Evolutionary conservation across 2,329 filamentous ascomycete genomes (phyloP), one percentile per base, ranked within the genome.

Genomic region (Exophiala phaeomuriformis): DNA sequence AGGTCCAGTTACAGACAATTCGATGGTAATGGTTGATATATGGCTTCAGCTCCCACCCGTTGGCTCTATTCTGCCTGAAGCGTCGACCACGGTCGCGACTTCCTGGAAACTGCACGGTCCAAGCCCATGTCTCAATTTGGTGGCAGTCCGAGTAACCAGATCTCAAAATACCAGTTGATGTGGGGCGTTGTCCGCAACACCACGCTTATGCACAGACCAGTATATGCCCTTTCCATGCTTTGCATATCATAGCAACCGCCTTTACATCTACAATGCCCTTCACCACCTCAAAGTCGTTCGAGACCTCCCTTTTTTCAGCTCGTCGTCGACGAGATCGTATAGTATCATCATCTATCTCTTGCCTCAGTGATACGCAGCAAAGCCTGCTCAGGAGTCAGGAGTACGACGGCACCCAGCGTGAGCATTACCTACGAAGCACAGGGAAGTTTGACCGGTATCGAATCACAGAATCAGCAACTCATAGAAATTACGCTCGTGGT

Each of bases 181-280:
- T 54, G 55, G 48, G 41, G 46, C 49, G 49, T 53, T 50, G 51
- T 53, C 49, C 51, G 52, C 45, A 39, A 35, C 36, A 53, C 47
- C 46, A 47, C 29, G 19, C 28, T 41, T 30, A 35, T 50, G 58
- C 58, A 57, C 55, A 53, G 57, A 51, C 53, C 56, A 62, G 19
- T 36, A 56, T 55, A 49, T 55, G 51, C 52, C 57, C 57, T 55
- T 43, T 56, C 52, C 49, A 51, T 53, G 52, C 28, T 42, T 32
- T 52, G 39, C 56, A 62, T 62, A 51, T 53, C 58, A 56, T 61
- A 63, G 61, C 61, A 60, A 63, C 61, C 52, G 52, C 39, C 39
- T 47, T 28, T 47, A 47, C 49, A 40, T 37, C 35, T 29, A 56
- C 47, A 27, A 63, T 63, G 61, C 30, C 55, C 12, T 52, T 41